Base-by-base conservation (phyloP, 768 basidiomycete species). In the Tulasnella sp. region DNA sequence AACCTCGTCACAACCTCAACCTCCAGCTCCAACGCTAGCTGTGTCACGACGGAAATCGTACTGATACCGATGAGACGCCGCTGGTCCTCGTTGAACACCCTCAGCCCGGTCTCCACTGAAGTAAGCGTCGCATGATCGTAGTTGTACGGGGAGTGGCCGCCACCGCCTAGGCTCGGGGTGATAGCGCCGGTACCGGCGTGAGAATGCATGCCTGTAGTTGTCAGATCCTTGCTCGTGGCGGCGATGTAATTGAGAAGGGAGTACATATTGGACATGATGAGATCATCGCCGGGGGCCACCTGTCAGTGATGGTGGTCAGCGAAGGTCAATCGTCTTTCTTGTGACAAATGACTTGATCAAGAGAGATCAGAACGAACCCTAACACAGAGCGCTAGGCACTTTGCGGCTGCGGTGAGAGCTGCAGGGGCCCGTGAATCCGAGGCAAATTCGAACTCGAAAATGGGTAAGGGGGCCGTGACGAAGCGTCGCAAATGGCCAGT, bases 181-280 rank as follows among this genome's bases (percentile, higher is more conserved):
- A 19, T 11, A 11, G 41, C 41, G 17, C 19, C 24, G 34, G 34
- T 38, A 5, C 34, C 34, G 34, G 34, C 34, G 5, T 38, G 34
- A 38, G 34, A 38, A 38, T 38, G 34, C 34, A 38, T 38, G 38
- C 25, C 22, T 15, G 34, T 19, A 24, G 17, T 42, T 27, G 41
- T 49, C 1, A 45, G 58, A 12, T 63, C 60, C 9, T 48, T 49
- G 73, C 83, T 85, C 2, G 89, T 83, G 2, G 87, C 82, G 1
- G 88, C 82, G 60, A 97, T 85, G 69, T 88, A 87, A 68, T 98
- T 97, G 61, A 98, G 77, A 11, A 98, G 79, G 3, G 94, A 96
- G 70, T 98, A 97, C 83, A 97, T 86, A 64, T 92, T 90, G 2
- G 93, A 97, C 80, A 92, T 84, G 68, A 88, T 78, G 38, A 92